Evolutionary conservation across 768 basidiomycete genomes (phyloP), one percentile per base, ranked within the genome.

Genomic region (Austroboletus eburneus): DNA sequence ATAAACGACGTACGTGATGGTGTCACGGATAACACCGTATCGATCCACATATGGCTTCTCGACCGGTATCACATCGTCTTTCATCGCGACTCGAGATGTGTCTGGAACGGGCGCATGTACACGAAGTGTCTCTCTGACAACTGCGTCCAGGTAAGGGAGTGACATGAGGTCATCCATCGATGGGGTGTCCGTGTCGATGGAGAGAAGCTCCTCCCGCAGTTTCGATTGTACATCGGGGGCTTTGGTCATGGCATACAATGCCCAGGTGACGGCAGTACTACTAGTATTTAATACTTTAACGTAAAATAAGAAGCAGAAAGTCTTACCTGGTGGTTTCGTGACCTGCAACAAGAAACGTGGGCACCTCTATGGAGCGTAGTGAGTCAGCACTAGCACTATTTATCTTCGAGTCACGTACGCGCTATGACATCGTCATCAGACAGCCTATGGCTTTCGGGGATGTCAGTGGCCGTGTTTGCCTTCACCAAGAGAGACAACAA

Each of bases 81-180:
- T 70, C 34, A 66, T 68, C 1, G 80, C 77, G 6, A 72, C 61
- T 5, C 80, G 66, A 12, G 69, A 43, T 0, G 73, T 72, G n/a
- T 49, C 56, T 3, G 73, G 65, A 2, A 83, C 72, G 1, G 81
- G 80, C 0, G 80, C 48, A 24, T 55, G 36, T 2, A 81, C 37
- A 1, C 84, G 75, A 45, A 85, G 62, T 0, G 74, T 77, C 64
- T 85, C 84, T 13, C 78, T 73, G 2, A 84, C 74, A 12, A 85
- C 75, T 17, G 68, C 70, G 52, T 87, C 87, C 12, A 90, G 78
- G 57, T 85, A 87, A 0, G 82, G 76, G 5, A 91, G 69, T 2
- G 73, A 68, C 46, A 77, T 76, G 1, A 90, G 72, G 35, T 82
- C 74, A 24, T 89, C 86, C 80, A 87, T 86, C 1, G 74, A 73